Base-by-base conservation (phyloP, 768 basidiomycete species). In the Scleroderma bovista region DNA sequence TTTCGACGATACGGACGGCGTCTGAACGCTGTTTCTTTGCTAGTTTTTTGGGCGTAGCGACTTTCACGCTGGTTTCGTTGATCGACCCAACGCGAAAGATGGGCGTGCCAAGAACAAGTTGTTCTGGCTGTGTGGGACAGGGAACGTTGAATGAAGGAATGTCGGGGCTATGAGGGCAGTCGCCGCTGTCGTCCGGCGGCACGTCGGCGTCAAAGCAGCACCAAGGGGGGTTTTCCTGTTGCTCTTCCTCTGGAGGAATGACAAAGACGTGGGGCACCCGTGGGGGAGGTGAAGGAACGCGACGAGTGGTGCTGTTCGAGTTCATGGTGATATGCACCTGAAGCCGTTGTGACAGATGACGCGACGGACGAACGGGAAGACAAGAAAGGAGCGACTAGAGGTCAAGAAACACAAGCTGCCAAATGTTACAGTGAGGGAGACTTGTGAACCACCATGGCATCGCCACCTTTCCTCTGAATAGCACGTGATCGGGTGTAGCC, bases 231-330 rank as follows among this genome's bases (percentile, higher is more conserved):
- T 65, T 67, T 17, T 74, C 60, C 51, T 48, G 60, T 17, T 68
- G 66, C 43, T 83, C 81, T 63, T 83, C 81, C 58, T 77, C 79
- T 19, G 81, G 81, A 15, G 81, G 80, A 33, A 75, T 62, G 23
- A 82, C 72, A 51, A 78, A 79, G 50, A 83, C 78, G 48, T 74
- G 70, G 20, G 79, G 80, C 67, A 77, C 52, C 8, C 51, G 65
- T 17, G 45, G 20, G 16, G 54, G 41, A 39, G 44, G 43, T 15
- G 52, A 38, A 15, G 52, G 46, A 31, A 47, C 3, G n/a, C n/a
- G 43, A 19, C 10, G 43, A 36, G 16, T 44, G 39, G 32, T 31
- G 51, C 55, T 29, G 48, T 36, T 51, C 54, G 11, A 19, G 48
- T 46, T 56, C 38, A 50, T 36, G 53, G 48, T 33, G 53, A 57